Evolutionary conservation across 177 flowering plant genomes (phyloP), one percentile per base, ranked within the genome.

Genomic region (Telopea speciosissima): DNA sequence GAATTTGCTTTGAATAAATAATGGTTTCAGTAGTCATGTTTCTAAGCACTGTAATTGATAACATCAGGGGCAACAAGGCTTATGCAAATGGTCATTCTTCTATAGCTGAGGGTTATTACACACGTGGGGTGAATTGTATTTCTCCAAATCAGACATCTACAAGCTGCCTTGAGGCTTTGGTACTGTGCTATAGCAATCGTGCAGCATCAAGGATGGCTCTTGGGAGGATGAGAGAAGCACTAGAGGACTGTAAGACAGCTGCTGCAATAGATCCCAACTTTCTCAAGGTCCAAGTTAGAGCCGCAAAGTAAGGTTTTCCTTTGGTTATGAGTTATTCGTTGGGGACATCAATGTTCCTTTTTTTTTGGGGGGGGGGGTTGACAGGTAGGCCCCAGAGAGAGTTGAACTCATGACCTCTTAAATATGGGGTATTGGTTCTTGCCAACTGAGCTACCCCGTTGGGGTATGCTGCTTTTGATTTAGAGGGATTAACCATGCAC

Each of bases 161-260:
- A 74, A 79, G 83, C 81, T 86, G 87, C 75, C 77, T 85, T 28
- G 81, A 85, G 82, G 85, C 97, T 74, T 81, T 96, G 75, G 73
- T 87, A 80, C 73, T 93, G 68, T 96, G 99, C 83, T 93, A 90
- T 70, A 91, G 98, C 81, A 96, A 96, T 73, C 97, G 99, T 78
- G 98, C 99, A 49, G 97, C 95, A 56, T 77, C 93, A 65, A 77
- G 92, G 26, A 89, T 96, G 86, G 74, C 91, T 77, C 85, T 85
- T 77, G 91, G 90, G 70, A 90, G 90, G 78, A 70, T 93, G 66
- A 88, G 92, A 81, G 97, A 89, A 74, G 98, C 98, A 70, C 68
- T 96, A 52, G 80, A 66, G 31, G 99, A 96, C 73, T 96, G 97
- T 73, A 58, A 67, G 76, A 75, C 61, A 79, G 98, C 99, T 78